Base-by-base conservation (phyloP, 768 basidiomycete genomes). In the Gloeostereum incarnatum region DNA sequence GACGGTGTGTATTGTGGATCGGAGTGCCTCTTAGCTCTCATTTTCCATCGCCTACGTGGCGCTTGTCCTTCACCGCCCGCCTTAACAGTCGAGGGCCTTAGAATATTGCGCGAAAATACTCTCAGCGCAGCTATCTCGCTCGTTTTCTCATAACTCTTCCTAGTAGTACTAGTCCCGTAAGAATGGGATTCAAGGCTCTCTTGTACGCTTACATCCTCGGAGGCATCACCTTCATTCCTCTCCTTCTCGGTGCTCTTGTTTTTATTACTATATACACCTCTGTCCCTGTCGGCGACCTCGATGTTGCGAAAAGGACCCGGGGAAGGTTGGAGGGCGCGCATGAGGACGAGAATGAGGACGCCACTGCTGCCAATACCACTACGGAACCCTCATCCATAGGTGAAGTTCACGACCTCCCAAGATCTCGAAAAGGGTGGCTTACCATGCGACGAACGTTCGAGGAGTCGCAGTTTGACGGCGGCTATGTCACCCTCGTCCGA, bases 121-220 rank as follows among this genome's bases (percentile, higher is more conserved):
- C n/a, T n/a, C n/a, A n/a, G n/a, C n/a, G n/a, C n/a, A n/a, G n/a
- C n/a, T n/a, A n/a, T n/a, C n/a, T n/a, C n/a, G n/a, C n/a, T n/a
- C n/a, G n/a, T n/a, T n/a, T n/a, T n/a, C n/a, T n/a, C n/a, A n/a
- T n/a, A n/a, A n/a, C n/a, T n/a, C n/a, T n/a, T n/a, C n/a, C n/a
- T n/a, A n/a, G n/a, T n/a, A n/a, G n/a, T n/a, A n/a, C n/a, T n/a
- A n/a, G n/a, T 36, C 27, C 26, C 26, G 14, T 13, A 30, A 31
- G 14, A 38, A 86, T 88, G 85, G 72, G 71, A 40, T 53, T 87
- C 48, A 79, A 71, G 52, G 73, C 81, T 2, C 59, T 91, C 36
- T 48, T 89, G 45, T 80, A 93, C 53, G 84, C 84, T 23, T 96
- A 96, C 59, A 61, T 96, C 43, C 66, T 96, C 31, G 93, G 93